Percentiles rank a stretch among this genome's conserved stretches.
Evolutionary conservation across 192 early-diverging fungal genomes (phyloP).

Genomic region (Linderina pennispora): DNA sequence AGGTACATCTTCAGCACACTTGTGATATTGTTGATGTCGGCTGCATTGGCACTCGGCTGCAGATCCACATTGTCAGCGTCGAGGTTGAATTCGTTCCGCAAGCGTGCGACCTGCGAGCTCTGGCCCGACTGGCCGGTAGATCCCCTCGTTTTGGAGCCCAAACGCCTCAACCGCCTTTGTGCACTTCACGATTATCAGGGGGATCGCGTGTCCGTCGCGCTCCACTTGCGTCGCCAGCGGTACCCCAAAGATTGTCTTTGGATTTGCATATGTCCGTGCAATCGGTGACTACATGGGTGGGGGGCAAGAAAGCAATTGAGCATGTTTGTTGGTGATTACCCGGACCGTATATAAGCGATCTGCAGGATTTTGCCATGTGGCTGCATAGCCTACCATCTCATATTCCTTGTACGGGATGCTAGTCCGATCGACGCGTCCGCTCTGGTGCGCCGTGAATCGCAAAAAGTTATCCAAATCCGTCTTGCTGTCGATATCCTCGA

Average conservation of each 20-base stretch:
- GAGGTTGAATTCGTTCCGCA: constrained; percentile 69
- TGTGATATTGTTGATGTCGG: constrained; percentile 79
- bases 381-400: too few relatives aligned
- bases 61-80: constrained; percentile 64
- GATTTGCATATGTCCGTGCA: constrained; percentile 59
- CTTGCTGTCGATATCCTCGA: constrained; percentile 58
- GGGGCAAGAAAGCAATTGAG: too few relatives aligned
- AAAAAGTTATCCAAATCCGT: constrained; percentile 50
- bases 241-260: constrained; percentile 79
- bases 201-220: constrained; percentile 67
- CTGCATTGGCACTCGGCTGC: constrained; percentile 49
- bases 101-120: constrained; percentile 63
- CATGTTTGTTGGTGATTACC: too few relatives aligned
- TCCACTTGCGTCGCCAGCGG: constrained; percentile 61
- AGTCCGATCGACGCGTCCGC: constrained; percentile 26
- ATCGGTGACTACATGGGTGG: too few relatives aligned
- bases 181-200: constrained; percentile 73
- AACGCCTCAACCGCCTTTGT: constrained; percentile 76
- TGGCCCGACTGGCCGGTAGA: constrained; percentile 90
- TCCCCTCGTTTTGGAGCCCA: constrained; percentile 68
- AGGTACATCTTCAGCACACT: constrained; percentile 91
- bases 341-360: too few relatives aligned
- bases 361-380: too few relatives aligned
- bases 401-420: constrained; percentile 36
- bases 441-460: constrained; percentile 20